Evolutionary conservation across 108 stramenopile species (phyloP), one percentile per base, ranked within the genome.

Genomic region (Nitzschia sp.): DNA sequence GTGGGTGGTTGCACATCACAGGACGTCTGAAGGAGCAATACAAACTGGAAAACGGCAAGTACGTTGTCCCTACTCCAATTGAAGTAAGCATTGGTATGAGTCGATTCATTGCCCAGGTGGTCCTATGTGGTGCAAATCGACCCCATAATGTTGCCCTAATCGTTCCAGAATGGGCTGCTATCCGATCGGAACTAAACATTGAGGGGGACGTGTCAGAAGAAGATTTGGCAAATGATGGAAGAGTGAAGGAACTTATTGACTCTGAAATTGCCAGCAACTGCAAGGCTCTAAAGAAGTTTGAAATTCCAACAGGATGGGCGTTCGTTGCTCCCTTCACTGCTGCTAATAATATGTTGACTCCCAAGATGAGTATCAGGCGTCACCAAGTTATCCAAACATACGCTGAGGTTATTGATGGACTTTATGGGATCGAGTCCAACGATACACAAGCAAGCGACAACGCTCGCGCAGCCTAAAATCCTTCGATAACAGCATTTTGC

Each of bases 1-100:
- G 85, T 73, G 90, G 91, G 9, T 93, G 78, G 65, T 40, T 95
- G 6, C 63, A 60, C 21, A 85, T 95, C 0, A 93, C 94, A n/a
- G 91, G 92, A 19, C 78, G 91, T 46, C 69, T 92, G 51, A 95
- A 93, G 78, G 95, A 94, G 75, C 96, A 94, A 78, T 98, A 94
- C 84, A 98, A 98, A 72, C 85, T 98, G 41, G 96, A 96, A 60
- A 98, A 98, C 82, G 97, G 97, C 7, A 96, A 97, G 67, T 97
- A 96, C 61, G 96, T 98, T 6, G 86, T 85, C 21, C 96, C 96
- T 5, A 85, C 92, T 7, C 93, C 94, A 3, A 86, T 98, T 51
- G 97, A 98, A 78, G 88, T 92, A 60, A 88, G 90, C 12, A 90
- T 96, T 67, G 83, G 87, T 3, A 87, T 93, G 73, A 91, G 89